These are phyloP conservation scores for Laetiporus sulphureus DNA, from an alignment of 1,284 basidiomycete species.

Conservation along the genomic window DNA sequence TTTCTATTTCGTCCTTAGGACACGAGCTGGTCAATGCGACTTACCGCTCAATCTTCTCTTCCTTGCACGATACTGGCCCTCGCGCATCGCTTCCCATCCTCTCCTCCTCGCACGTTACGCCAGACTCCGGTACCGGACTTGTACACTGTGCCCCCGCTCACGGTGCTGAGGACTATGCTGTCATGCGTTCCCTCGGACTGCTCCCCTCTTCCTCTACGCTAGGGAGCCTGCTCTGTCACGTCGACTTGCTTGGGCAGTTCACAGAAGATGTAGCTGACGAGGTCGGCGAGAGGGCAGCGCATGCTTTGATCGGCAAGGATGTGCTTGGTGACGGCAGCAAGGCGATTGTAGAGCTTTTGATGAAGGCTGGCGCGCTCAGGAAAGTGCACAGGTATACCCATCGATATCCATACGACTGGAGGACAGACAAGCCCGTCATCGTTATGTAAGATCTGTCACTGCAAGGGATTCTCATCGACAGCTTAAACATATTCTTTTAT, in stretches of 20 bases:
- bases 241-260: conserved; percentile 80
- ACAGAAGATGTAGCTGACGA: conserved; percentile 48
- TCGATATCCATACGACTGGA: conserved; percentile 97
- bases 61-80: conserved; percentile 14
- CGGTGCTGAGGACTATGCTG: conserved; percentile 87
- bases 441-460: conserved; percentile 51
- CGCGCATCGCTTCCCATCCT: conserved; percentile 35
- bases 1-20: conserved; percentile 35
- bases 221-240: conserved; percentile 59
- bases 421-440: conserved; percentile 90
- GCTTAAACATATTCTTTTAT: neutral
- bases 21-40: conserved; percentile 54
- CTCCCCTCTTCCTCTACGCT: conserved; percentile 28
- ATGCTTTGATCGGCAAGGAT: conserved; percentile 57
- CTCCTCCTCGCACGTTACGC: conserved; percentile 70
- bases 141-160: conserved; percentile 97
- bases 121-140: conserved; percentile 89
- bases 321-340: conserved; percentile 71
- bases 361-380: conserved; percentile 52
- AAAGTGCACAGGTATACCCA: conserved; percentile 75
- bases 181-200: conserved; percentile 51
- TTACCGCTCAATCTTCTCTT: conserved; percentile 67
- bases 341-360: conserved; percentile 60
- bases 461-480: neutral
- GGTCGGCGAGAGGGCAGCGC: conserved; percentile 38